phyloP scores from a whole-genome alignment of 148 eudicot genomes.

The Arbutus unedo region DNA sequence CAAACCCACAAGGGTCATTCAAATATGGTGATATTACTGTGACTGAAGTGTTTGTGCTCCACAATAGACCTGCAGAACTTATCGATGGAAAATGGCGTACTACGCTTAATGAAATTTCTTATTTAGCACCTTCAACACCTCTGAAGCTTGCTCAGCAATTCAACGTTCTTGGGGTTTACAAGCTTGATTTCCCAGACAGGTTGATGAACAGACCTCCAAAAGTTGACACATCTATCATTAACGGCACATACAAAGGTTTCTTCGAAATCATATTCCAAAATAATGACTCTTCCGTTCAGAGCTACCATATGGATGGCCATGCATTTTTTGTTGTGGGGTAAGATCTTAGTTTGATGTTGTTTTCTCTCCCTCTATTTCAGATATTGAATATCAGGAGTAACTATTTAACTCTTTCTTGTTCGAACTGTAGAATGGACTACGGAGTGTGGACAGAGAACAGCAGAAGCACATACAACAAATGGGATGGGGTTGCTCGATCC shows the following conservation, averaged over 20 bases:
- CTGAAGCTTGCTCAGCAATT: slow-evolving; percentile 84
- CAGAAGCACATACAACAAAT: slow-evolving; percentile 75
- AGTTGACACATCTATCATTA: slow-evolving; percentile 80
- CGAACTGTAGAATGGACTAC: slow-evolving; percentile 65
- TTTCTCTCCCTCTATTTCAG: background rate
- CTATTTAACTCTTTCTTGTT: slow-evolving; percentile 11
- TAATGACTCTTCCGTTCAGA: slow-evolving; percentile 67
- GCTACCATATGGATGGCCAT: slow-evolving; percentile 91
- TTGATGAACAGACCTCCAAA: slow-evolving; percentile 80
- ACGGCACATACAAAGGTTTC: slow-evolving; percentile 86
- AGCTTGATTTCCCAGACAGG: slow-evolving; percentile 85
- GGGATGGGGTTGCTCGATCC: slow-evolving; percentile 96
- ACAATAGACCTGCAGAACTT: slow-evolving; percentile 72
- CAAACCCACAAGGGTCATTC: slow-evolving; percentile 99
- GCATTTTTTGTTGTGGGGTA: slow-evolving; percentile 98
- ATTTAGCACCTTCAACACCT: slow-evolving; percentile 81
- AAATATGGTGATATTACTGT: slow-evolving; percentile 87
- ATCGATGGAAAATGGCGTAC: slow-evolving; percentile 74
- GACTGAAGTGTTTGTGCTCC: slow-evolving; percentile 76
- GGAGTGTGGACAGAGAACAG: slow-evolving; percentile 95
- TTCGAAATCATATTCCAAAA: slow-evolving; percentile 90
- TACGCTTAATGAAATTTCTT: slow-evolving; percentile 85
- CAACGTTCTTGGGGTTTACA: slow-evolving; percentile 71
- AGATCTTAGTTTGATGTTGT: slow-evolving; percentile 18
- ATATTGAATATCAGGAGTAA: background rate